Evolutionary conservation across 2,329 filamentous ascomycete species (phyloP), one percentile per base, ranked within the genome.

Genomic region (Coniochaeta prunicola): DNA sequence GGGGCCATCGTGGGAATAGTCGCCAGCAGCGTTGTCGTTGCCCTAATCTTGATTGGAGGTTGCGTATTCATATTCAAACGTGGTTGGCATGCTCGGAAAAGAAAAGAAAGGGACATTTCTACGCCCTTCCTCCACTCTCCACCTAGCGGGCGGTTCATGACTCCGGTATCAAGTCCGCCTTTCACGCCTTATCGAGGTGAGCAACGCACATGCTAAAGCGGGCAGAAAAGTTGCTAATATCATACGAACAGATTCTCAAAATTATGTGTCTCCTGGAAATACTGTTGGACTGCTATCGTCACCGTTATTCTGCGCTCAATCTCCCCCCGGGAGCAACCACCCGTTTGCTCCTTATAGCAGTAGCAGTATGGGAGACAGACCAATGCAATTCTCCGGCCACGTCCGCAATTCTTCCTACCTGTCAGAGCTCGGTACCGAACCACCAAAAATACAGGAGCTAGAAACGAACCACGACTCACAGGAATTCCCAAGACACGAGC

Each of bases 1-100:
- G 64, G 62, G n/a, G 62, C 58, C 2, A 63, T 65, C 21, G 60
- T 53, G 13, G 65, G 64, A 17, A 63, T 67, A 56, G 59, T 59
- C 12, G 45, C 61, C 26, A 62, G 60, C 3, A 54, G 30, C 15
- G 50, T 59, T 8, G 12, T 65, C 1, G 24, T 57, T 6, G 48
- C 64, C 9, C 7, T 64, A 10, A 53, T 54, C 3, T 13, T 65
- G 21, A 42, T 59, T 28, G 62, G 56, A 15, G 53, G 53, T n/a
- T 33, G 30, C 15, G 56, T 60, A 9, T 34, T 57, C 17, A 33
- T 62, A 21, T 59, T 59, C 38, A 60, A 50, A 40, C 57, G 56
- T 17, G 54, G 61, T 17, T 59, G 57, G 48, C 53, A 58, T 33
- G 40, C 55, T 9, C 45, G 57, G 26, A 59, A 53, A 42, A 59